Evolutionary conservation across 371 early-diverging fungal genomes (phyloP).

Genomic region (Choanephora cucurbitarum): DNA sequence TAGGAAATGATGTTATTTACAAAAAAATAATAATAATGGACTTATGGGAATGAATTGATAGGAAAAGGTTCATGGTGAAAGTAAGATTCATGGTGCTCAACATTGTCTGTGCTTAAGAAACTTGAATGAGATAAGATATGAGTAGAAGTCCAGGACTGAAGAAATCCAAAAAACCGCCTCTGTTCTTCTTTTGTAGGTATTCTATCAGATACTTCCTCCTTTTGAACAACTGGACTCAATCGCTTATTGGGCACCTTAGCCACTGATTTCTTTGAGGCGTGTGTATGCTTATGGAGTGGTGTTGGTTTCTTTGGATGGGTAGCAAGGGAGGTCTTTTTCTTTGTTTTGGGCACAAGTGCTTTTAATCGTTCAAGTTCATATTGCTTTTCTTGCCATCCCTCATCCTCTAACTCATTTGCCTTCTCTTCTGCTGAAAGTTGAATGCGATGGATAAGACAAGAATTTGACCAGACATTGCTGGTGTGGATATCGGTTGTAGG

Average conservation of each 20-base stretch:
- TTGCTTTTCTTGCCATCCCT: slow-evolving; percentile 16
- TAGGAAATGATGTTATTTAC: too few relatives aligned
- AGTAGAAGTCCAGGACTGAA: slow-evolving; percentile 22
- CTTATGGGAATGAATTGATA: neutral
- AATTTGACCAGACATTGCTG: slow-evolving; percentile 24
- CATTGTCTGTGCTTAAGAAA: neutral
- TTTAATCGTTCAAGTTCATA: slow-evolving; percentile 24
- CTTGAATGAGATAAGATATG: neutral
- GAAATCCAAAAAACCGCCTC: slow-evolving; percentile 19
- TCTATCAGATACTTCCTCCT: neutral
- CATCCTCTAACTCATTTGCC: slow-evolving; percentile 6
- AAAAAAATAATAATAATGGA: too few relatives aligned
- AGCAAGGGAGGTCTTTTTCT: slow-evolving; percentile 7
- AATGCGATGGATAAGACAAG: slow-evolving; percentile 18
- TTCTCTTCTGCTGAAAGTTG: slow-evolving; percentile 10
- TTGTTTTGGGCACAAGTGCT: slow-evolving; percentile 29
- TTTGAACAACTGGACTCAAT: too few relatives aligned
- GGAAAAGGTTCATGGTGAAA: slow-evolving; percentile 18
- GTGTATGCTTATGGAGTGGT: neutral
- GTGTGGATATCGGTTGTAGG: neutral
- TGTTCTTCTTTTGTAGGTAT: slow-evolving; percentile 15
- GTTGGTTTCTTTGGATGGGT: neutral
- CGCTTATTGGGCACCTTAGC: neutral
- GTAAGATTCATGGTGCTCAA: slow-evolving; percentile 9
- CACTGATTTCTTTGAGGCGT: neutral